Evolutionary conservation across 768 basidiomycete species (phyloP), one percentile per base, ranked within the genome.

Genomic region (Trametes cingulata): DNA sequence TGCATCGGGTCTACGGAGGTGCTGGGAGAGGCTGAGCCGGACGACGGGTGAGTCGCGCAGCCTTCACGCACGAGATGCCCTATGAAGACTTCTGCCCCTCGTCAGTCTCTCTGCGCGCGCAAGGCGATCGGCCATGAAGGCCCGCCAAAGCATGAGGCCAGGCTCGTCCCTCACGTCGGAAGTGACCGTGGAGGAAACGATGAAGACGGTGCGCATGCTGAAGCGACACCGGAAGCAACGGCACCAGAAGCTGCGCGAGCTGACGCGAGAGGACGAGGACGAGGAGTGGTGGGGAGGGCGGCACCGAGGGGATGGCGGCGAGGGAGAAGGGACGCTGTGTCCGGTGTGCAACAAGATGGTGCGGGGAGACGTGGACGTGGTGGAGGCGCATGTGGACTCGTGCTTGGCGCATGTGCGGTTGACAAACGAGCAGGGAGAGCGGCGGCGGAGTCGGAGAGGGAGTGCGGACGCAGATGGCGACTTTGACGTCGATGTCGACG

Each of bases 341-440:
- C 91, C 91, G 0, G 83, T 93, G 22, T 93, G 91, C 68, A 72
- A 78, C 45, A 73, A 73, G 40, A 72, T 71, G 15, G 77, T 91
- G 1, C 74, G 72, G 46, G 91, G 90, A 0, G 90, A 91, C 66
- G 76, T 79, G 43, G 91, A 91, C 60, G 85, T 91, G 9, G 67
- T 90, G 2, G 85, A 90, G 65, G 90, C 89, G 15, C 91, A 93
- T 72, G 82, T 93, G n/a, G 88, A 93, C 66, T 78, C 88, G 7
- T 93, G 91, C 69, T 71, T 93, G 42, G 84, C 83, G 5, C 76
- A 89, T 65, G 82, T 71, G 35, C 71, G 76, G 52, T 49, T 79
- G 37, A 77, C 80, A 62, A 80, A 78, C 52, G 78, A 79, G 45
- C 71, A 78, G 51, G 72, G 74, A 43, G 74, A 74, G 46, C 35